Base-by-base conservation (phyloP, 352 stramenopile species). In the Peronospora belbahrii region DNA sequence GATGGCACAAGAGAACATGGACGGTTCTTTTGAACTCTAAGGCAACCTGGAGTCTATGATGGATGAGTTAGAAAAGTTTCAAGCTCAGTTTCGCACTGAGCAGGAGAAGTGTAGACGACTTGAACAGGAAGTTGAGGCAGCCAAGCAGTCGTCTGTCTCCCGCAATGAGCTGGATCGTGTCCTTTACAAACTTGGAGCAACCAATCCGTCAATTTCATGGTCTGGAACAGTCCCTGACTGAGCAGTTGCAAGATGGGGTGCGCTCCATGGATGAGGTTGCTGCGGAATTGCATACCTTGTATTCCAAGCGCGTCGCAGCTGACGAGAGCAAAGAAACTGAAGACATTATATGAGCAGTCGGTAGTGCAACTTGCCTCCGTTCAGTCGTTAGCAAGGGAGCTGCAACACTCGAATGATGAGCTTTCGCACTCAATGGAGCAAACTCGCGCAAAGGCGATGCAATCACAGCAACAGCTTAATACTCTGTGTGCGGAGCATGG, bases 1-100 rank as follows among this genome's bases (percentile, higher is more conserved):
- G 25, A 71, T 75, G 40, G 62, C 58, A 9, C 55, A 85, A 40
- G 73, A 87, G 28, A 81, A 58, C 42, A 66, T 82, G 57, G 63
- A 83, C 42, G 31, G 48, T 6, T 66, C 61, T 0, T 72, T 70
- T 24, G 77, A 89, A 33, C 46, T 80, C 2, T 71, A 87, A 52
- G 32, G 67, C 6, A 83, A 73, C n/a, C 52, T 81, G 7, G 73
- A 87, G 44, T 62, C 73, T 8, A 68, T 60, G 6, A 55, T 72
- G 43, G 58, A 75, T 14, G 72, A 84, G 25, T 42, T 80, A 11
- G 58, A 65, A 22, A 54, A 62, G 28, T n/a, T n/a, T n/a, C n/a
- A n/a, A n/a, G n/a, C n/a, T n/a, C n/a, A n/a, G n/a, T n/a, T n/a
- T n/a, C n/a, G n/a, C n/a, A n/a, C n/a, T n/a, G n/a, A n/a, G n/a